Evolutionary conservation across 2,329 filamentous ascomycete genomes (phyloP), one percentile per base, ranked within the genome.

Genomic region (Aureobasidium sp.): DNA sequence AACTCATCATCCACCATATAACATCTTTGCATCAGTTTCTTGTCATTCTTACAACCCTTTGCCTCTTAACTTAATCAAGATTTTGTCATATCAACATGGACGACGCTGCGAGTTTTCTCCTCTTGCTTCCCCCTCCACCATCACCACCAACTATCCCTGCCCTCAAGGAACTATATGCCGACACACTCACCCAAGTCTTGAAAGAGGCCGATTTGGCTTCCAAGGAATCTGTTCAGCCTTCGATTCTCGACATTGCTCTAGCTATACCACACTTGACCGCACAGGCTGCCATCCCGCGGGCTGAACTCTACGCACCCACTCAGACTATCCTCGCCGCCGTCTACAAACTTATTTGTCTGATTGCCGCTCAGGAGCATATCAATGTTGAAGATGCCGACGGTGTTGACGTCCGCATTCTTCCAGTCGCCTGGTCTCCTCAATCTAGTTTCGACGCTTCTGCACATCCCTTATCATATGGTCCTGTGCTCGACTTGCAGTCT

Each of bases 291-390:
- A 74, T 75, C 34, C 78, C 82, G 49, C 80, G 82, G 67, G 77
- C 81, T 29, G 76, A 83, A 48, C 77, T 83, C 21, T 96, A 91
- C 81, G 71, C 79, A 37, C 75, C 81, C n/a, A 82, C 86, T 0
- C 91, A 96, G 73, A 79, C 81, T n/a, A 78, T 93, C 5, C 76
- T 97, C 27, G 88, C 89, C 3, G 83, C 83, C 30, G 71, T 95
- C 29, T 97, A 97, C 79, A 85, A 86, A 68, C 81, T 97, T 54
- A 78, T 94, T 61, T 87, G 87, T 37, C 77, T 86, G 49, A 78
- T 90, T n/a, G 90, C 88, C 64, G 83, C 86, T 13, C 80, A 85
- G 66, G 77, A 83, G 51, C 77, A 77, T 77, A 76, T 87, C 73
- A 76, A 89, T 73, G 71, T 90, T 74, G 78, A 83, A 77, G 83